Conservation (phyloP, 768 basidiomycete genomes). For the Trametes gibbosa region DNA sequence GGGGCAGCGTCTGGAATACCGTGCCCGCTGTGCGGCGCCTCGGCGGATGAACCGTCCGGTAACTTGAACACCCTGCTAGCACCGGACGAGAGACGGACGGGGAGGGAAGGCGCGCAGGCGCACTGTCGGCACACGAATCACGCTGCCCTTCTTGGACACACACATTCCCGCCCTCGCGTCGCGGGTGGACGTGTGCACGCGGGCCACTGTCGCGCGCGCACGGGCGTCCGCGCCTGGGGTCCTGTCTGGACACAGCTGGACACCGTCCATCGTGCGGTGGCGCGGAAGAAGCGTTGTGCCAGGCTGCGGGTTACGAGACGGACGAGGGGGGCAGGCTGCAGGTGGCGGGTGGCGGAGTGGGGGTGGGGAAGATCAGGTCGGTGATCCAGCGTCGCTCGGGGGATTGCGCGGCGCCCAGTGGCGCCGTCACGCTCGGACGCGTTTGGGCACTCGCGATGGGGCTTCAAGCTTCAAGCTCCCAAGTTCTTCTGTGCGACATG, state of each 20-base stretch:
- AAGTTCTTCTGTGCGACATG: too few species aligned
- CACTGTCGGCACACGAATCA: neutral
- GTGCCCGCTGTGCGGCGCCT: too few species aligned
- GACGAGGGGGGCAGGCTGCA: neutral
- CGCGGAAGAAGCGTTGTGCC: neutral
- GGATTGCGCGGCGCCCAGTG: neutral
- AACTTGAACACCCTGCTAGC: neutral
- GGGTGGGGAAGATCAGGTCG: neutral
- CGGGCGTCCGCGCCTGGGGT: neutral
- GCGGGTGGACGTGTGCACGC: neutral
- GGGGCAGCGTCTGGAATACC: too few species aligned
- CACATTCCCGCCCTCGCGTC: neutral
- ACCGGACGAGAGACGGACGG: too few species aligned
- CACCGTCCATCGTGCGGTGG: neutral
- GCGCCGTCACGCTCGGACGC: too few species aligned
- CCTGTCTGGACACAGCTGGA: constrained; percentile 2
- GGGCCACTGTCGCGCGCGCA: neutral
- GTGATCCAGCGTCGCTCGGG: neutral
- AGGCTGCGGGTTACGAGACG: neutral
- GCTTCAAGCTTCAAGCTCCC: too few species aligned
- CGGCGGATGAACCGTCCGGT: neutral
- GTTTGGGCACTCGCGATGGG: too few species aligned
- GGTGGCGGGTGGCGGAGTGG: neutral
- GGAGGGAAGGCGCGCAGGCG: too few species aligned
- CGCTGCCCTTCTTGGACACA: neutral